Percentiles rank a stretch among this genome's conserved stretches.
These are phyloP conservation scores for Suillus brevipes DNA, from an alignment of 768 basidiomycete genomes.

Conservation along the genomic window DNA sequence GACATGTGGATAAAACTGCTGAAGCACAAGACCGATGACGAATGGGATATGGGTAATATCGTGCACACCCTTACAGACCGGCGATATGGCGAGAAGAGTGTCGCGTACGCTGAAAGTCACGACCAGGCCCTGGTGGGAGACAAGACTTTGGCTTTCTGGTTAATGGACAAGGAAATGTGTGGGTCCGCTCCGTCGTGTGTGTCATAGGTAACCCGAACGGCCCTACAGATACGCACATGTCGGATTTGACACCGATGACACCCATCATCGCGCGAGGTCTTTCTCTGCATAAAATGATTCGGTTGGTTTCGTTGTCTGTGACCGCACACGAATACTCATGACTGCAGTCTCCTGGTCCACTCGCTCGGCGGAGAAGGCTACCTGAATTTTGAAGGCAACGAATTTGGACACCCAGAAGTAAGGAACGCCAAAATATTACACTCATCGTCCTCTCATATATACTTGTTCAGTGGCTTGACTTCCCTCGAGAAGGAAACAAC, in stretches of 20 bases:
- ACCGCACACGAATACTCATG: constrained; percentile 6
- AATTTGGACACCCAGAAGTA: constrained; percentile 98
- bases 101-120: constrained; percentile 94
- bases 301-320: constrained; percentile 46
- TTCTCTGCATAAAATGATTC: constrained; percentile 95
- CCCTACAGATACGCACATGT: constrained; percentile 86
- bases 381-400: constrained; percentile 96
- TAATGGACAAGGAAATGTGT: constrained; percentile 99
- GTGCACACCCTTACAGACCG: constrained; percentile 89
- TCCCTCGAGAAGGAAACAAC: constrained; percentile 93
- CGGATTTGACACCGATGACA: constrained; percentile 79
- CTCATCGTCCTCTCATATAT: neutral
- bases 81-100: constrained; percentile 84
- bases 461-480: constrained; percentile 88
- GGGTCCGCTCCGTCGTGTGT: constrained; percentile 29
- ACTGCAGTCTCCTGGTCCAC: constrained; percentile 77
- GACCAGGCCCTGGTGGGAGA: constrained; percentile 99
- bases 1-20: constrained; percentile 99
- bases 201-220: neutral
- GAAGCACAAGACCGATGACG: constrained; percentile 84
- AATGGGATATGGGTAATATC: constrained; percentile 88
- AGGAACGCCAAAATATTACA: constrained; percentile 14
- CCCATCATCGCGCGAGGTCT: constrained; percentile 85
- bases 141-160: constrained; percentile 98
- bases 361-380: constrained; percentile 96